phyloP scores from a whole-genome alignment of 2,329 filamentous ascomycete genomes.

The Apiospora malaysiana region DNA sequence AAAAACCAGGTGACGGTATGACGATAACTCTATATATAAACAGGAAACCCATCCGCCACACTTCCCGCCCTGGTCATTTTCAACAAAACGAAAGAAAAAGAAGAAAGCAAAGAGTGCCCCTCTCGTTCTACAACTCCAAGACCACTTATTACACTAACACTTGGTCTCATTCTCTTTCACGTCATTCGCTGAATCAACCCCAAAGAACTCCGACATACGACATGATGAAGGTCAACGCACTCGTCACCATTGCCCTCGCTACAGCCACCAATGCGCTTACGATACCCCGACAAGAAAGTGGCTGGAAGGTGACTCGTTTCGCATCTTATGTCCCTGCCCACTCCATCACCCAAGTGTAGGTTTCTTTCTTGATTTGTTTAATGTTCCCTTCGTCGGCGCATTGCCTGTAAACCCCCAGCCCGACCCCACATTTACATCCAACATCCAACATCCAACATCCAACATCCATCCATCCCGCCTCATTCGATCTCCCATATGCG shows the following conservation, averaged over 20 bases:
- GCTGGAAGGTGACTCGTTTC: constrained; percentile 9
- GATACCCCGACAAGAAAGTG: background rate
- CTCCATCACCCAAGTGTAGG: constrained; percentile 15
- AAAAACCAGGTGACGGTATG: background rate
- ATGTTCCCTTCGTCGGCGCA: background rate
- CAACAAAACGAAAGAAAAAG: background rate
- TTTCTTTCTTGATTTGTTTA: too few relatives aligned
- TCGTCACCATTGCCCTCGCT: background rate
- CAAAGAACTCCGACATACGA: background rate
- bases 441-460: too few relatives aligned
- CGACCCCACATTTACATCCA: background rate
- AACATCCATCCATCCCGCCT: background rate
- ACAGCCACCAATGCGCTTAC: background rate
- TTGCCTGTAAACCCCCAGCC: background rate
- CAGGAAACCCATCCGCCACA: background rate
- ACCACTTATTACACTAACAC: too few relatives aligned
- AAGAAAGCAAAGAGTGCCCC: background rate
- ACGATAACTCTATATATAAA: constrained; percentile 4
- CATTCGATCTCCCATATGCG: background rate
- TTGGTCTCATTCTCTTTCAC: background rate
- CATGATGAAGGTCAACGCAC: background rate
- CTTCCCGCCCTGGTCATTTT: background rate
- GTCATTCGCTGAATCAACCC: constrained; percentile 6
- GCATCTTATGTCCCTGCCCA: background rate
- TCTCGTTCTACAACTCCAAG: background rate